These are phyloP conservation scores for Amyloporia xantha DNA, from an alignment of 768 basidiomycete genomes.

Conservation along the genomic window DNA sequence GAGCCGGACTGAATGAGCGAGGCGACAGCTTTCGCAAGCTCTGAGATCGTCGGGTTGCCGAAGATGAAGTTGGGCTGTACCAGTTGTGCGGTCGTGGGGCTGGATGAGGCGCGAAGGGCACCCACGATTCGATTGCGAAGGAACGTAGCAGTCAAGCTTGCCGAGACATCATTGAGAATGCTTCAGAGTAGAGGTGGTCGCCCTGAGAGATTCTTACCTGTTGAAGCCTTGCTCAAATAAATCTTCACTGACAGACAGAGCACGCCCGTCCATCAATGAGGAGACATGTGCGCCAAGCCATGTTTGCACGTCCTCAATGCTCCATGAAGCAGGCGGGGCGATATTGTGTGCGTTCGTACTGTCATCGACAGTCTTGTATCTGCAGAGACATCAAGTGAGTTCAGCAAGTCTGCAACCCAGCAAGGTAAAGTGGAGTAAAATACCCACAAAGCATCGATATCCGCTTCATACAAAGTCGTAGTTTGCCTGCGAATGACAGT, in stretches of 20 bases:
- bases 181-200: too few relatives aligned
- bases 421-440: too few relatives aligned
- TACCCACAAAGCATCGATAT: constrained; percentile 40
- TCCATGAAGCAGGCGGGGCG: constrained; percentile 10
- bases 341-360: constrained; percentile 7
- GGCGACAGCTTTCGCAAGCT: constrained; percentile 1
- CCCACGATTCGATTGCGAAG: constrained; percentile 27
- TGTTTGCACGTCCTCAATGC: background rate
- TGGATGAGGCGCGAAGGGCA: constrained; percentile 17
- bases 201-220: constrained; percentile 21
- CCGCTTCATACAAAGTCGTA: constrained; percentile 32
- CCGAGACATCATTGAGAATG: too few relatives aligned
- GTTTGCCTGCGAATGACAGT: constrained; percentile 37
- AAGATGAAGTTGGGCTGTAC: constrained; percentile 13
- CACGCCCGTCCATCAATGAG: constrained; percentile 5
- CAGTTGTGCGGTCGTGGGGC: background rate
- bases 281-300: constrained; percentile 12
- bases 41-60: constrained; percentile 10
- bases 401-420: too few relatives aligned
- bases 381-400: too few relatives aligned
- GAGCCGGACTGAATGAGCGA: constrained; percentile 9
- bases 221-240: constrained; percentile 35
- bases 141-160: constrained; percentile 26
- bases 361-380: constrained; percentile 11
- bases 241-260: constrained; percentile 27